Evolutionary conservation across 140 eudicot genomes (phyloP), one percentile per base, ranked within the genome.

Genomic region (Erigeron philadelphicus): DNA sequence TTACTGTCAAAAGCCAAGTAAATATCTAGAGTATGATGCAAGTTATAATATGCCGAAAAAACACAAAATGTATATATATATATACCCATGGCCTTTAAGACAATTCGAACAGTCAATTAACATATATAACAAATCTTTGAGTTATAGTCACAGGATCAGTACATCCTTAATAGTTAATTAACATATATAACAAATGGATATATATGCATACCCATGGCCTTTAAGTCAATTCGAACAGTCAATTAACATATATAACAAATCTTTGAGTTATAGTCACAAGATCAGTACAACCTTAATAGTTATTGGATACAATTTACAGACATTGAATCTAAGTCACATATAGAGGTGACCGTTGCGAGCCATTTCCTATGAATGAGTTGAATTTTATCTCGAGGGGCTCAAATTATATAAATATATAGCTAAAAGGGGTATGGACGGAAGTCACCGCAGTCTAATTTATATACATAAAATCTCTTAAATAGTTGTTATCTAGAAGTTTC

Each of bases 1-100:
- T 89, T 54, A 89, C 98, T 93, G 90, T 76, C 81, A 60, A 42
- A 75, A 73, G 21, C 66, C 54, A 50, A 53, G 62, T 42, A 54
- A 17, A 61, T 47, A 63, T 55, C 46, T 52, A 48, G 54, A 66
- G 49, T 59, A 18, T 18, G 1, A 57, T 59, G 59, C 5, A 11
- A 71, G 11, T 19, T 45, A 46, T 18, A 53, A 8, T 53, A 53
- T 31, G 44, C 11, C 44, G n/a, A 61, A 13, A 17, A 46, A 12
- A 45, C 44, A 35, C 55, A 43, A 21, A 8, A 25, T 15, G 12
- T 23, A 21, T 2, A 11, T 21, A 21, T 47, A n/a, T 42, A 1
- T 23, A 17, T 49, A n/a, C 19, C 35, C 57, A 13, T 4, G n/a
- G 56, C 56, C 19, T 50, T n/a, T 13, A n/a, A n/a, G 56, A 50